Evolutionary conservation across 1,284 basidiomycete genomes (phyloP).

Genomic region (Austroboletus rostrupii): DNA sequence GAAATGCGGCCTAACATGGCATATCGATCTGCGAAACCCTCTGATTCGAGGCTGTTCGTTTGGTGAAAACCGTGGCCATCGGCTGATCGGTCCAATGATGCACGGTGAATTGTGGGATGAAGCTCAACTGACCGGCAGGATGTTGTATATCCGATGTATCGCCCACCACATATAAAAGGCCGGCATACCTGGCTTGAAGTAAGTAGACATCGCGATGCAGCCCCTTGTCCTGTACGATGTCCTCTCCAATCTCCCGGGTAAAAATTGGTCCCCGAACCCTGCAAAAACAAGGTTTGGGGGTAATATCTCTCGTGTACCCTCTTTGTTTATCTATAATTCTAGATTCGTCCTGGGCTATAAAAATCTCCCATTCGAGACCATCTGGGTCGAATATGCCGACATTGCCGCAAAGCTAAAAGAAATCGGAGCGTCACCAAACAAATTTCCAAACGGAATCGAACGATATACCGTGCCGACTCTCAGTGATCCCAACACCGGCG

Average conservation of each 20-base stretch:
- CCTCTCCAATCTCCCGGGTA: constrained; percentile 17
- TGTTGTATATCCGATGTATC: too few species aligned
- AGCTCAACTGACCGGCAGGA: too few species aligned
- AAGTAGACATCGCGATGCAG: too few species aligned
- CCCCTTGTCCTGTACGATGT: background rate
- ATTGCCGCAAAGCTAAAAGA: constrained; percentile 25
- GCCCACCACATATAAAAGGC: too few species aligned
- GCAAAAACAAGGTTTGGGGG: constrained; percentile 21
- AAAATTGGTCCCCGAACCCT: constrained; percentile 22
- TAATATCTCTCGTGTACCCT: background rate
- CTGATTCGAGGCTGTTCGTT: too few species aligned
- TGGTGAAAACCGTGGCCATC: too few species aligned
- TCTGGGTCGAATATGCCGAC: constrained; percentile 31
- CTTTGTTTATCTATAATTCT: background rate
- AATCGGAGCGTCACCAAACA: constrained; percentile 26
- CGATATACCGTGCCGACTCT: constrained; percentile 34
- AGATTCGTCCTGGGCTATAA: constrained; percentile 31
- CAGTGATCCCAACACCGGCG: constrained; percentile 30
- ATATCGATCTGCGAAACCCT: too few species aligned
- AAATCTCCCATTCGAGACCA: constrained; percentile 27
- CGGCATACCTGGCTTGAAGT: too few species aligned
- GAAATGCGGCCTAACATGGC: too few species aligned
- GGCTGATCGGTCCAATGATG: too few species aligned
- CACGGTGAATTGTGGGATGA: too few species aligned
- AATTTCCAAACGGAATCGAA: constrained; percentile 9